Conservation (phyloP, 495 filamentous ascomycete species). For the Zalerion maritima region DNA sequence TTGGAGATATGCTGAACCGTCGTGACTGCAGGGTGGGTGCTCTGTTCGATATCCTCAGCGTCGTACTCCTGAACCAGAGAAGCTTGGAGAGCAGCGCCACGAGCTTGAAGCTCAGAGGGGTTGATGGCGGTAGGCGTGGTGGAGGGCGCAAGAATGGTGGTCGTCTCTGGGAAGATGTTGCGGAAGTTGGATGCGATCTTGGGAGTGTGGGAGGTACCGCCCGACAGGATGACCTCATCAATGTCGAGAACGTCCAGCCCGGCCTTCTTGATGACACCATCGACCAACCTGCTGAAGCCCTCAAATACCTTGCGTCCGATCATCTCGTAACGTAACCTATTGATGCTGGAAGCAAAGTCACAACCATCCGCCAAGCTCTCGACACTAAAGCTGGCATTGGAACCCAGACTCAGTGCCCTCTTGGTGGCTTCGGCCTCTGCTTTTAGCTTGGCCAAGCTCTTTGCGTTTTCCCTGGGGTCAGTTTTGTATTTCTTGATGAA, state of each 20-base stretch:
- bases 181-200: constrained; percentile 66
- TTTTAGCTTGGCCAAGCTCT: constrained; percentile 80
- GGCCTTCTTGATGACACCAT: constrained; percentile 79
- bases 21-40: constrained; percentile 87
- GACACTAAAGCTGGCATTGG: constrained; percentile 77
- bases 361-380: constrained; percentile 77
- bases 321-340: constrained; percentile 86
- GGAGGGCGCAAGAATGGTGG: constrained; percentile 67
- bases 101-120: constrained; percentile 75
- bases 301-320: constrained; percentile 70
- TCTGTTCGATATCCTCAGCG: constrained; percentile 83
- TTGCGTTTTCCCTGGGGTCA: constrained; percentile 69
- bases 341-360: constrained; percentile 83
- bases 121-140: constrained; percentile 69
- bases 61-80: constrained; percentile 87
- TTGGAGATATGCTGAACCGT: constrained; percentile 78
- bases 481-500: constrained; percentile 80
- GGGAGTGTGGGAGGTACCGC: constrained; percentile 85
- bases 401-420: constrained; percentile 76
- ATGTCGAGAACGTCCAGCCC: constrained; percentile 84
- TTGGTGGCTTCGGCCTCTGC: constrained; percentile 80
- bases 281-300: constrained; percentile 71
- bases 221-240: constrained; percentile 86
- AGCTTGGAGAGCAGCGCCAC: constrained; percentile 91
- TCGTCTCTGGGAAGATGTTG: constrained; percentile 66